These are phyloP conservation scores for Smittium mucronatum DNA, from an alignment of 371 early-diverging fungal genomes.

Conservation along the genomic window DNA sequence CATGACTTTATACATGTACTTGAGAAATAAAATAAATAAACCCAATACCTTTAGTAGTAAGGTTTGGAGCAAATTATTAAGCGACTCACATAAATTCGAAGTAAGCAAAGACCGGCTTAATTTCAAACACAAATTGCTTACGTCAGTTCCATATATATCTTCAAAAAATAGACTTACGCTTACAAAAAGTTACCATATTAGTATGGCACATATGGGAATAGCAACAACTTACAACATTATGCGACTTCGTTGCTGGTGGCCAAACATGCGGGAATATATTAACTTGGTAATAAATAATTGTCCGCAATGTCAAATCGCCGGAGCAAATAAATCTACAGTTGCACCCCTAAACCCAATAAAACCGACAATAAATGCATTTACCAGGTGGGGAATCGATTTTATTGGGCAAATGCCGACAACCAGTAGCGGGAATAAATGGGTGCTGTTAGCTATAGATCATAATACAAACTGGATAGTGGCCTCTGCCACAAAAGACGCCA, in stretches of 20 bases:
- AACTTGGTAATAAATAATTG: conserved; percentile 15
- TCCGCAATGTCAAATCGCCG: conserved; percentile 21
- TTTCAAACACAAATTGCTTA: no score
- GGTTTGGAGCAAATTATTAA: conserved; percentile 6
- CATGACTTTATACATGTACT: not conserved
- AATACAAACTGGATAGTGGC: conserved; percentile 33
- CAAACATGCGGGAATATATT: conserved; percentile 15
- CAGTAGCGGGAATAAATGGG: conserved; percentile 24
- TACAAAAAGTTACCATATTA: conserved; percentile 15
- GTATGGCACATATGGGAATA: conserved; percentile 17
- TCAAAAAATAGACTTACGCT: not conserved
- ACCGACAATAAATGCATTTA: conserved; percentile 17
- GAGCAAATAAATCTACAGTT: not conserved
- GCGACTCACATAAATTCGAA: no score
- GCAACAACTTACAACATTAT: conserved; percentile 15
- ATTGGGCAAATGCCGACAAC: conserved; percentile 27
- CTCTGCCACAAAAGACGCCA: conserved; percentile 20
- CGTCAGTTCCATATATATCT: no score
- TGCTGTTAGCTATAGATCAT: conserved; percentile 35
- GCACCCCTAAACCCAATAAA: conserved; percentile 10
- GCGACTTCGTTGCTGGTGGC: conserved; percentile 26
- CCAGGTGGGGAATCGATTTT: conserved; percentile 27
- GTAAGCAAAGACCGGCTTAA: no score
- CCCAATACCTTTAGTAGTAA: not conserved
- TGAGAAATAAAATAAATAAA: not conserved